Evolutionary conservation across 257 asterid genomes (phyloP), one percentile per base, ranked within the genome.

Genomic region (Ajuga chamaepitys): DNA sequence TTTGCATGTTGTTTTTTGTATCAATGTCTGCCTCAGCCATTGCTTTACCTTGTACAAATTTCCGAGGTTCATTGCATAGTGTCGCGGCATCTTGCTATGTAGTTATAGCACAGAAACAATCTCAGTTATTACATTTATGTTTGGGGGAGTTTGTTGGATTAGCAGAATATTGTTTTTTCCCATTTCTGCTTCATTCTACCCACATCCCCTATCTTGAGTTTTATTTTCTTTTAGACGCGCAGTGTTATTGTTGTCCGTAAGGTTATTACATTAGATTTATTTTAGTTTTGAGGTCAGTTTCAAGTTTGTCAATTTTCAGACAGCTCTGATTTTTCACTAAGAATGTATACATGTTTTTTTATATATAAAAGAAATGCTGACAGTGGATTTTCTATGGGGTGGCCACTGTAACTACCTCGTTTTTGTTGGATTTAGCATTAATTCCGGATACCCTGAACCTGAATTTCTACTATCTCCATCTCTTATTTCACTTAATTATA

Each of bases 131-230:
- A 4, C 48, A 51, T 64, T 34, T 67, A 52, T 13, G 64, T 24
- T 62, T 58, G 30, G 11, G 63, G 48, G 76, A 72, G 52, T 28
- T 54, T 46, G 74, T 47, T 67, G 75, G 67, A 67, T 76, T 38
- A 58, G 86, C 88, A 82, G 81, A 63, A 42, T 70, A 11, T 26
- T 38, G 13, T 71, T 79, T 81, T 79, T 58, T 58, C 46, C 45
- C 47, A 73, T 75, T 79, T 83, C 85, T 86, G 86, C 80, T 66
- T 64, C 61, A 14, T 67, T 26, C 17, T 68, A 66, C 16, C 71
- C 50, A 32, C 55, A 77, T 55, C 48, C 71, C 64, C 9, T 52
- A 38, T 38, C 40, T 52, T 26, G 44, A 67, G 52, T 14, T 42
- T 68, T 58, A 6, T 58, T 41, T 61, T 16, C 50, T 16, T 18